Base-by-base conservation (phyloP, 2,329 filamentous ascomycete species). In the Periglandula ipomoeae region DNA sequence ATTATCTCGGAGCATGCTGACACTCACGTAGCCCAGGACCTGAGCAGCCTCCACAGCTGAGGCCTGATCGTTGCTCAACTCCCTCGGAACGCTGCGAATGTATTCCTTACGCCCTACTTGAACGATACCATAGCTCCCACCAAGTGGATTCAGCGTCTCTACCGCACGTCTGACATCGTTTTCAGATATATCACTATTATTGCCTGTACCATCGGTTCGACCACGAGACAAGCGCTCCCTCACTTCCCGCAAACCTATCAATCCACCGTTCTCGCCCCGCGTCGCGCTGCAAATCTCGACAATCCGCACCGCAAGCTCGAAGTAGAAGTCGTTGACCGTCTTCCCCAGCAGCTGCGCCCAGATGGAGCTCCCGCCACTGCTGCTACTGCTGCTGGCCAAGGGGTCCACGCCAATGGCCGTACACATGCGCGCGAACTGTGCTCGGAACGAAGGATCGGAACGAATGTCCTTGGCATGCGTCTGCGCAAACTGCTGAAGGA, bases 381-480 rank as follows among this genome's bases (percentile, higher is more conserved):
- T 40, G 24, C 55, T 55, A 44, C 58, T 61, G 65, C 64, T 70
- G 53, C 64, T 65, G 26, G 89, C 89, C 17, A 98, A 75, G 2
- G 93, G 94, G 65, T 98, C 93, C 11, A 98, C 89, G 44, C 93
- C 93, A 57, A 98, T 96, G 53, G 90, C 89, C 60, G 89, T 82
- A 70, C 93, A 98, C 93, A 98, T 98, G 65, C 91, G 89, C 3
- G 93, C 91, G 63, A 98, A 98, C 68, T 98, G 91, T 30, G 91
- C 89, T 52, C 93, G 88, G 68, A 98, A 98, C 8, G 82, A 85
- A 5, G 93, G 93, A 65, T 97, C 90, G 2, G 89, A 95, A 54
- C 91, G 90, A 52, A 98, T 98, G 60, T 95, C 93, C 63, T 90
- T 89, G 58, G 86, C 87, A 75, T 98, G 93, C 44, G 91, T 95